Evolutionary conservation across 1,284 basidiomycete genomes (phyloP), one percentile per base, ranked within the genome.

Genomic region (Stygiomarasmius scandens): DNA sequence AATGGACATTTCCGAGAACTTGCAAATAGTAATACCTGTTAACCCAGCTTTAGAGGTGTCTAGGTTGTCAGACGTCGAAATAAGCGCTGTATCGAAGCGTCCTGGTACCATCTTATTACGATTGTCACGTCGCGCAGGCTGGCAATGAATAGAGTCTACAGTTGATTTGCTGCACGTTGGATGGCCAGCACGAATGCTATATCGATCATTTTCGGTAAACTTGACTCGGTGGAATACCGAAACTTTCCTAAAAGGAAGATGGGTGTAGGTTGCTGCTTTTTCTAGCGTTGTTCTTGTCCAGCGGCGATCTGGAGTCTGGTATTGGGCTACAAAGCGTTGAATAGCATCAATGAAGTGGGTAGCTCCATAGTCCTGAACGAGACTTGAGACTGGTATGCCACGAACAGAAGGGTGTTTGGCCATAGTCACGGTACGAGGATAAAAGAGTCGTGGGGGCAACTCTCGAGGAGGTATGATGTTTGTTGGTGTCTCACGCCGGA

Each of bases 291-390:
- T 22, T 0, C 43, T 20, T 5, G 63, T 57, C 11, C 63, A 34
- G 8, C 14, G 32, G 14, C 32, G 24, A 10, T 43, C n/a, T 1
- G 66, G 64, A 25, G 64, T 23, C 5, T 60, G 58, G 36, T 56
- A 54, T 3, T 52, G 46, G 2, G 65, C 62, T 12, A 70, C 54
- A 46, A 64, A 74, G 1, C 62, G 61, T 1, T 65, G 62, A 19
- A 73, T 64, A 0, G 69, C 71, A 22, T 67, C 63, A 8, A 50
- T 58, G 44, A 75, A 69, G 34, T 58, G 55, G 0, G 29, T 43
- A 2, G 69, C 70, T 0, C 69, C 66, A 50, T 74, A 73, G 5
- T 60, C 46, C 9, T 27, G 5, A 24, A 16, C 23, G 4, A 25
- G 16, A 20, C 38, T 25, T 12, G 19, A 0, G 19, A 27, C 3